Conservation (phyloP, 73 alveolate genomes). For the Uronychia setigera region DNA sequence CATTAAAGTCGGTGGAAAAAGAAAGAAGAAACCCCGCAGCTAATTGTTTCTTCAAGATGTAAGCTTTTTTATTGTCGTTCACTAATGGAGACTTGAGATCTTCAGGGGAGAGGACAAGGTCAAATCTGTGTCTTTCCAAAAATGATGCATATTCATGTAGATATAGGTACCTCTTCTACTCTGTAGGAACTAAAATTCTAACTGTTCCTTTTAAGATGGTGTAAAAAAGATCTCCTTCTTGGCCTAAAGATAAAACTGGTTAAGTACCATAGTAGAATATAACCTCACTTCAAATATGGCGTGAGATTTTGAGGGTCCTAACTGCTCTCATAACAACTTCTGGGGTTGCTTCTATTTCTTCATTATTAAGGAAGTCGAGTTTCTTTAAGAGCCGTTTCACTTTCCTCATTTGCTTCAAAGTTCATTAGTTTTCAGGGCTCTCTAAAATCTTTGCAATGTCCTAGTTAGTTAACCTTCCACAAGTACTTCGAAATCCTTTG, state of each 20-base stretch:
- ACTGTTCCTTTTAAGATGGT: neutral
- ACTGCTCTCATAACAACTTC: neutral
- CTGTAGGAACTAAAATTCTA: neutral
- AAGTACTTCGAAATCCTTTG: neutral
- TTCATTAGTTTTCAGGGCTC: neutral
- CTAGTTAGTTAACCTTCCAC: neutral
- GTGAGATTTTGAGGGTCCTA: neutral
- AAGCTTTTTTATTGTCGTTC: neutral
- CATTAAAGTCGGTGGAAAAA: neutral
- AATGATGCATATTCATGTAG: neutral
- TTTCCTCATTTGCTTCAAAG: neutral
- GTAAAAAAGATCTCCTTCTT: neutral
- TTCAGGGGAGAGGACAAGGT: neutral
- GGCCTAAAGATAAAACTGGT: neutral
- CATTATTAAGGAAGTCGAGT: neutral
- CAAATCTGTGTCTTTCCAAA: neutral
- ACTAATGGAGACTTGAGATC: neutral
- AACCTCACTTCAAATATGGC: neutral
- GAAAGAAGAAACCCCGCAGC: neutral
- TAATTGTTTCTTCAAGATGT: neutral
- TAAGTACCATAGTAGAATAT: neutral
- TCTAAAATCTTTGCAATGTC: neutral
- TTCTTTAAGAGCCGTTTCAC: neutral
- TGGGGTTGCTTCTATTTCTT: neutral
- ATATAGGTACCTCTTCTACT: neutral